phyloP scores from a whole-genome alignment of 2,329 filamentous ascomycete genomes.

The Exophiala calicioides region DNA sequence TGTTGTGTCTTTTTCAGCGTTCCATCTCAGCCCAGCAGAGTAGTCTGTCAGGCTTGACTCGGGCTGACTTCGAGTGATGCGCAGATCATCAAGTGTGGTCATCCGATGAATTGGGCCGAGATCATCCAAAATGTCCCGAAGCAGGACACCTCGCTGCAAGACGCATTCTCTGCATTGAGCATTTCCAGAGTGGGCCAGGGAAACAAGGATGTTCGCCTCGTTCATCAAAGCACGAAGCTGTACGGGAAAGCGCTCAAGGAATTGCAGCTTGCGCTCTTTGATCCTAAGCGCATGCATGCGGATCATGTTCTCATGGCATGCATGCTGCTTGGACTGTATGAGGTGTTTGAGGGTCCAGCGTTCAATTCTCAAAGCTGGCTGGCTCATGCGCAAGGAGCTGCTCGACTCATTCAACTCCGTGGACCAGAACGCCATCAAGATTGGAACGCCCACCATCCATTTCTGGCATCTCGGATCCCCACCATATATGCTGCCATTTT shows the following conservation, averaged over 20 bases:
- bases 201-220: conserved; percentile 31
- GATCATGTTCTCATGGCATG: conserved; percentile 42
- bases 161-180: conserved; percentile 29
- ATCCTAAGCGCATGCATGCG: conserved; percentile 35
- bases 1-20: too few species aligned
- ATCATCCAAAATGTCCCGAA: conserved; percentile 21
- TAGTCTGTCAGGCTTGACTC: too few species aligned
- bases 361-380: conserved; percentile 28
- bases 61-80: too few species aligned
- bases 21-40: too few species aligned
- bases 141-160: conserved; percentile 24
- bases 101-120: conserved; percentile 31
- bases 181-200: conserved; percentile 29
- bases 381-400: conserved; percentile 28
- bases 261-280: conserved; percentile 39
- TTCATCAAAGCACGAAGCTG: conserved; percentile 36
- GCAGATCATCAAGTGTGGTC: conserved; percentile 21
- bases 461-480: conserved; percentile 25
- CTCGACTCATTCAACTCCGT: conserved; percentile 27
- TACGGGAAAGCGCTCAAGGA: conserved; percentile 40
- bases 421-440: conserved; percentile 22
- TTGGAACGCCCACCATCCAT: conserved; percentile 25
- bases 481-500: conserved; percentile 28
- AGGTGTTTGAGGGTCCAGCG: conserved; percentile 29
- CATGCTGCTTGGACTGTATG: conserved; percentile 40